Percentiles rank a stretch among this genome's conserved stretches.
Conservation (phyloP, 2,329 filamentous ascomycete species). For the Chaetomiaceae sp. region DNA sequence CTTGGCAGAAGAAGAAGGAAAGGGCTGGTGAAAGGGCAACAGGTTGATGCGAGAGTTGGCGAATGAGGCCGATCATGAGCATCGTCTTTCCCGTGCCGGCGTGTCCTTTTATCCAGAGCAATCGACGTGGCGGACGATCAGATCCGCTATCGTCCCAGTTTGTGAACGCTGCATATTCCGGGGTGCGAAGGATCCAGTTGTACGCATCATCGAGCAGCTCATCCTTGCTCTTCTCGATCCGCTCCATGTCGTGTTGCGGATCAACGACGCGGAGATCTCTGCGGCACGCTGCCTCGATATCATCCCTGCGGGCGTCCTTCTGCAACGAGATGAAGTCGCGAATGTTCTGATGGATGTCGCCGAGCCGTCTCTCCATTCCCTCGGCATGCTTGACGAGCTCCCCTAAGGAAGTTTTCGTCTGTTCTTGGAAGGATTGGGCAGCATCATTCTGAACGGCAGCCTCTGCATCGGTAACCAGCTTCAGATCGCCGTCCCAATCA, state of each 20-base stretch:
- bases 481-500: conserved; percentile 33
- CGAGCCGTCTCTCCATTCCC: conserved; percentile 3
- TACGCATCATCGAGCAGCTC: conserved; percentile 32
- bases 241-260: conserved; percentile 31
- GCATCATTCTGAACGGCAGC: conserved; percentile 7
- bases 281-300: conserved; percentile 2
- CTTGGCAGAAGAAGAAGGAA: conserved; percentile 22
- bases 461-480: conserved; percentile 30
- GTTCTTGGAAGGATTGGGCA: conserved; percentile 4
- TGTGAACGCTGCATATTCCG: background rate
- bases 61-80: conserved; percentile 37
- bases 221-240: conserved; percentile 36
- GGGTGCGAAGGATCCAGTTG: conserved; percentile 31
- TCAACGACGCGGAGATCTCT: conserved; percentile 24
- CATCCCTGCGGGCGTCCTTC: conserved; percentile 8
- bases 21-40: conserved; percentile 7
- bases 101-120: conserved; percentile 22
- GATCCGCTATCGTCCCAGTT: conserved; percentile 23
- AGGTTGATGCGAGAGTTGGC: conserved; percentile 14
- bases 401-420: conserved; percentile 8
- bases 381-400: conserved; percentile 11
- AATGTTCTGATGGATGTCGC: conserved; percentile 10
- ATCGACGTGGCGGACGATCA: background rate
- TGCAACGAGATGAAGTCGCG: conserved; percentile 6
- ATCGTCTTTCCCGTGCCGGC: conserved; percentile 44